A percentile compares a stretch with the other conserved stretches of the same genome.
Evolutionary conservation across 306 rosid genomes (phyloP).

Genomic region (Begonia fuchsioides): DNA sequence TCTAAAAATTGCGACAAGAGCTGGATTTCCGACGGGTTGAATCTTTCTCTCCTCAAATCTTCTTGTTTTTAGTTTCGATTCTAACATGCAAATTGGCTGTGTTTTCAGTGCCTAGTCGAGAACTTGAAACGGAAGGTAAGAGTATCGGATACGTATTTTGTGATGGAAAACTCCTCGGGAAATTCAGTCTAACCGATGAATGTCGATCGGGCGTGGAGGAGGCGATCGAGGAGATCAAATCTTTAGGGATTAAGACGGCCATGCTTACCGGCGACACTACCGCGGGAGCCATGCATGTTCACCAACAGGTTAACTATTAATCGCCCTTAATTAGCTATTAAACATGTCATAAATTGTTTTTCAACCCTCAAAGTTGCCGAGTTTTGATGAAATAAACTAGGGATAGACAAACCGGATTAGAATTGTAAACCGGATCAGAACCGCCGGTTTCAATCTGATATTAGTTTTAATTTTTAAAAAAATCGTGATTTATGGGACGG

Average conservation of each 20-base stretch:
- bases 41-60: slow-evolving; percentile 2
- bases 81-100: slow-evolving; percentile 1
- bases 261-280: slow-evolving; percentile 87
- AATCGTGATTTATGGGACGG: no score
- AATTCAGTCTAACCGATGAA: slow-evolving; percentile 53
- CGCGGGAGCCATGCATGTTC: slow-evolving; percentile 61
- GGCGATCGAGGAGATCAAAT: slow-evolving; percentile 50
- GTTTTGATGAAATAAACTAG: no score
- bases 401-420: no score
- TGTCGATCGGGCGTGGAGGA: slow-evolving; percentile 73
- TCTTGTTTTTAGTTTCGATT: no score
- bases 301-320: slow-evolving; percentile 45
- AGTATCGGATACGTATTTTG: slow-evolving; percentile 64
- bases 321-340: not conserved
- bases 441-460: no score
- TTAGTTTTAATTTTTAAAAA: no score
- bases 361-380: no score
- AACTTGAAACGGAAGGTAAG: slow-evolving; percentile 50
- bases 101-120: slow-evolving; percentile 40
- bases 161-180: slow-evolving; percentile 34
- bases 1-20: slow-evolving; percentile 48
- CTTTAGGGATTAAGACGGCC: slow-evolving; percentile 60
- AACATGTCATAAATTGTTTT: no score
- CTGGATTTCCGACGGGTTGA: slow-evolving; percentile 48
- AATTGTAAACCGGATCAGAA: no score